Percentiles rank a stretch among this genome's conserved stretches.
Evolutionary conservation across 495 filamentous ascomycete species (phyloP).

Genomic region (Tuber aestivum): DNA sequence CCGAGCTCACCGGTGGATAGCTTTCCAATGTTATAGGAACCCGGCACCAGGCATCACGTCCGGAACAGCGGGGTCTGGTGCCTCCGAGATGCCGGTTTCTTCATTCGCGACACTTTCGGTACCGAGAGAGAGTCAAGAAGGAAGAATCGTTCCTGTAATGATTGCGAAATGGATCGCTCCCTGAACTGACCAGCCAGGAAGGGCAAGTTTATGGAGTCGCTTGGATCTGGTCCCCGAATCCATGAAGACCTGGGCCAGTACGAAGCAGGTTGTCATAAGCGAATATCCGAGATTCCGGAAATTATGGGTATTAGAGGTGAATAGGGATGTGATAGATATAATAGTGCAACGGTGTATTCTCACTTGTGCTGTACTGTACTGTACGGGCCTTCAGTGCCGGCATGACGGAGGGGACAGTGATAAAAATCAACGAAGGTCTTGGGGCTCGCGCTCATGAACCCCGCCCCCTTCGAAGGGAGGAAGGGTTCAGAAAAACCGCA

Average conservation of each 20-base stretch:
- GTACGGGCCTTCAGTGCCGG: no score
- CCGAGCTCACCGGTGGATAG: not conserved
- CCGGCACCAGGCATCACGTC: not conserved
- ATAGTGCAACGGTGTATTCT: not conserved
- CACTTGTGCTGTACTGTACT: not conserved
- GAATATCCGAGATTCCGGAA: not conserved
- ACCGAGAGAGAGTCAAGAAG: not conserved
- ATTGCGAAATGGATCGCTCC: not conserved
- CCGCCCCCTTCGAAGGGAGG: no score
- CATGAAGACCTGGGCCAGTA: not conserved
- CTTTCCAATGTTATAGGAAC: not conserved
- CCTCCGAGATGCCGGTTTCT: not conserved
- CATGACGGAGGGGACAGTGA: no score
- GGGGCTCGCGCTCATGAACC: no score
- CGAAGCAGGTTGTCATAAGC: not conserved
- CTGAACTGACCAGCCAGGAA: not conserved
- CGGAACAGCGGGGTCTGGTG: not conserved
- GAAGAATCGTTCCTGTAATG: not conserved
- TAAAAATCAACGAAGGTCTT: no score
- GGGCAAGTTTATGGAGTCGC: not conserved
- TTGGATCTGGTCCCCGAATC: not conserved
- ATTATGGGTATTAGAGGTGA: not conserved
- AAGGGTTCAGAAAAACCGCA: no score
- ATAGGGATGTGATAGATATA: not conserved
- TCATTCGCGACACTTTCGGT: not conserved